phyloP scores from a whole-genome alignment of 2,329 filamentous ascomycete genomes.

The Xylariaceae sp. region DNA sequence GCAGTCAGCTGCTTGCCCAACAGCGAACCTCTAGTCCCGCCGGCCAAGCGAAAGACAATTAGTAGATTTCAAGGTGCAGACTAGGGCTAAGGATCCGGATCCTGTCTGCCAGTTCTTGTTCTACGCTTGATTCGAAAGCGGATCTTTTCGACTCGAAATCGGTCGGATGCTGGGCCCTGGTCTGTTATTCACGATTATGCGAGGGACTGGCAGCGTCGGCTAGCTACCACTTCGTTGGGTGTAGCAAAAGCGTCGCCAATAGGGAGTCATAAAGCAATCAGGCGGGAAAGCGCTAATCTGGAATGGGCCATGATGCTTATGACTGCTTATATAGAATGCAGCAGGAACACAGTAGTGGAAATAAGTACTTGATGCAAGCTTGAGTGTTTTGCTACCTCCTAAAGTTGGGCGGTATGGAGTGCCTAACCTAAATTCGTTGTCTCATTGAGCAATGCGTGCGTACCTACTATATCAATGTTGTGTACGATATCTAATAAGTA shows the following conservation, averaged over 20 bases:
- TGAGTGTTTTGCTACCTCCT: too few relatives aligned
- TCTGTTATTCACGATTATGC: background rate
- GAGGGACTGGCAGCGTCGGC: background rate
- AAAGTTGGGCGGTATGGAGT: too few relatives aligned
- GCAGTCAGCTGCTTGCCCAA: background rate
- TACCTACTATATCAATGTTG: background rate
- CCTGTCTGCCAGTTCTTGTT: background rate
- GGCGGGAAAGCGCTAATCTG: background rate
- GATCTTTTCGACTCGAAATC: background rate
- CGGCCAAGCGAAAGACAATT: background rate
- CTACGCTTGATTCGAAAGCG: background rate
- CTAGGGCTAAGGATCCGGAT: background rate
- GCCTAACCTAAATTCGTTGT: background rate
- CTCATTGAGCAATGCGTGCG: background rate
- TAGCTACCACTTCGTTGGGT: background rate
- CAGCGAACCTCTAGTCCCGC: background rate
- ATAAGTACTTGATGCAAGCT: background rate
- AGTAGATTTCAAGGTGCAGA: background rate
- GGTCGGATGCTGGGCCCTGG: background rate
- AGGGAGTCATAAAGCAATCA: background rate
- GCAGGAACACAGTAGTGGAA: background rate
- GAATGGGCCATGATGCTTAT: background rate
- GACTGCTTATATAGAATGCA: background rate
- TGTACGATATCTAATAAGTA: background rate
- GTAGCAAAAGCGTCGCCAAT: background rate